Evolutionary conservation across 2,329 filamentous ascomycete species (phyloP).

Genomic region (Epichloe glyceriae): DNA sequence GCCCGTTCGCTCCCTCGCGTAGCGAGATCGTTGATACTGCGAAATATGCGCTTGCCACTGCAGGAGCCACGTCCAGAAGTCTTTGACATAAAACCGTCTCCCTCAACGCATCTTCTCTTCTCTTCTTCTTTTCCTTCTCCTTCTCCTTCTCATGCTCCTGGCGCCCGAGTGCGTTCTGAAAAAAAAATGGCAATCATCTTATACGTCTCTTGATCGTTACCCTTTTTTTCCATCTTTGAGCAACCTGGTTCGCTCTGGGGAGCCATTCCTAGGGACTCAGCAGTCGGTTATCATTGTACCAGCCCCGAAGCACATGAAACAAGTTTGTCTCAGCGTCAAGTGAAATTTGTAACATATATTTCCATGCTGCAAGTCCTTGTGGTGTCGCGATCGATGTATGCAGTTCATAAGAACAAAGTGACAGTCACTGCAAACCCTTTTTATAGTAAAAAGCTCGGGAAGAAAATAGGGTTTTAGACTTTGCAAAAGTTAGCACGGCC

Average conservation of each 20-base stretch:
- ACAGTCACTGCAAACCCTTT: too few relatives aligned
- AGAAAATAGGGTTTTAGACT: too few relatives aligned
- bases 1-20: neutral
- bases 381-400: conserved; percentile 4
- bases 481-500: too few relatives aligned
- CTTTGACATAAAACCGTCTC: too few relatives aligned
- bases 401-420: too few relatives aligned
- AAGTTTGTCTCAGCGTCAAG: neutral
- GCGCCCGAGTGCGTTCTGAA: neutral
- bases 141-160: neutral
- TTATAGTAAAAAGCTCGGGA: too few relatives aligned
- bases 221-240: neutral
- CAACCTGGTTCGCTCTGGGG: neutral
- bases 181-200: neutral
- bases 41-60: too few relatives aligned
- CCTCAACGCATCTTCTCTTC: neutral
- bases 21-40: too few relatives aligned
- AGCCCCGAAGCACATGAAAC: neutral
- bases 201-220: neutral
- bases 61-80: too few relatives aligned
- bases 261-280: neutral
- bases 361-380: neutral
- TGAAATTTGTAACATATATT: neutral
- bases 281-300: neutral
- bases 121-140: neutral